These are phyloP conservation scores for Eucalyptus dawsonii DNA, from an alignment of 345 rosid species.

Conservation along the genomic window DNA sequence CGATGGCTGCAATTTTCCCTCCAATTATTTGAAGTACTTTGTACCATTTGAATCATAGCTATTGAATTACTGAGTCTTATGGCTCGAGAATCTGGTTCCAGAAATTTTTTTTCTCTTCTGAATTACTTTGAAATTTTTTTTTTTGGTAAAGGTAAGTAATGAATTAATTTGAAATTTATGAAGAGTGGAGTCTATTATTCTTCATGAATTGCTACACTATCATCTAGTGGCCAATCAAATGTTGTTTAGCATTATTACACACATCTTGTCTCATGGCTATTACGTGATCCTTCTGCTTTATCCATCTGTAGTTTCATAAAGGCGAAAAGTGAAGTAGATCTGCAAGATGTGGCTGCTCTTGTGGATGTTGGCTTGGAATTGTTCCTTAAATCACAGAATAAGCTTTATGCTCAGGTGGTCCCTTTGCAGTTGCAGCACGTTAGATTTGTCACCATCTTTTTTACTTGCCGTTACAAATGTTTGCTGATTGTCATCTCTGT, in stretches of 20 bases:
- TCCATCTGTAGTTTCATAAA: slow-evolving; percentile 53
- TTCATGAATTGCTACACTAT: neutral
- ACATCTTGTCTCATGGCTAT: neutral
- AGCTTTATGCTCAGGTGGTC: slow-evolving; percentile 79
- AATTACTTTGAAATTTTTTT: too few species aligned
- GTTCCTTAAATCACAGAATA: slow-evolving; percentile 55
- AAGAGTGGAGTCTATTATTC: neutral
- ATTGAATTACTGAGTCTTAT: neutral
- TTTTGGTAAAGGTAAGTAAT: too few species aligned
- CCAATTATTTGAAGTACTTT: neutral
- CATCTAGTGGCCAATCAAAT: neutral
- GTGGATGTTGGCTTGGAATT: slow-evolving; percentile 61
- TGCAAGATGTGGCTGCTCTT: slow-evolving; percentile 65
- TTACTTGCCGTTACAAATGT: neutral
- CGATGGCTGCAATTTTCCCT: neutral
- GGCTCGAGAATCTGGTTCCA: neutral
- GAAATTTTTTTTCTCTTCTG: neutral
- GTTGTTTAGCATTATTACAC: neutral
- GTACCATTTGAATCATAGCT: neutral
- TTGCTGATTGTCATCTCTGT: slow-evolving; percentile 1
- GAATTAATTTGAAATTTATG: neutral
- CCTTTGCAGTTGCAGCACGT: neutral
- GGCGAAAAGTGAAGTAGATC: slow-evolving; percentile 77
- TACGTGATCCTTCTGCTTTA: neutral
- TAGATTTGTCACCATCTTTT: neutral